Evolutionary conservation across 2,329 filamentous ascomycete species (phyloP).

Genomic region (Aureobasidium zeae): DNA sequence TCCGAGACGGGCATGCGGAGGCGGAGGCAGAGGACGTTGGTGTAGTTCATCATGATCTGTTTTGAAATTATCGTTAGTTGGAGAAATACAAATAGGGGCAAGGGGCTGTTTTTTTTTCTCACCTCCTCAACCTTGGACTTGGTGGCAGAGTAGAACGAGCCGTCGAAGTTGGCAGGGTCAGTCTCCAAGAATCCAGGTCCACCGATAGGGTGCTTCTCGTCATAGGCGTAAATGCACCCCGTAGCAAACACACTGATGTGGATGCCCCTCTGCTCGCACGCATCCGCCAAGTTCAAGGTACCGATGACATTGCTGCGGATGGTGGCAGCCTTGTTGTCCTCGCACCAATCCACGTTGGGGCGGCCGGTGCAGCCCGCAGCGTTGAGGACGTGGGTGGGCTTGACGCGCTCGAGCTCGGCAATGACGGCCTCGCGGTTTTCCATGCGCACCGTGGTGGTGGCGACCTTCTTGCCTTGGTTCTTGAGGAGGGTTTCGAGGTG

Average conservation of each 20-base stretch:
- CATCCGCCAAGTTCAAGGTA: slow-evolving; percentile 53
- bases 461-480: slow-evolving; percentile 51
- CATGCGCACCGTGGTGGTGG: slow-evolving; percentile 55
- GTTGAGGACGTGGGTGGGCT: slow-evolving; percentile 59
- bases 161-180: slow-evolving; percentile 55
- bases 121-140: slow-evolving; percentile 58
- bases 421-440: slow-evolving; percentile 51
- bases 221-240: slow-evolving; percentile 57
- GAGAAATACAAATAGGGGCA: neutral
- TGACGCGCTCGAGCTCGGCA: slow-evolving; percentile 47
- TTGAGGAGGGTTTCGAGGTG: slow-evolving; percentile 52
- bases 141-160: slow-evolving; percentile 59
- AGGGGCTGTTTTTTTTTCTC: no score
- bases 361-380: slow-evolving; percentile 57
- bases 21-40: slow-evolving; percentile 53
- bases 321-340: slow-evolving; percentile 59
- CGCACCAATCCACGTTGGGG: slow-evolving; percentile 63
- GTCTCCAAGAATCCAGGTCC: slow-evolving; percentile 53
- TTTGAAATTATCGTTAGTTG: neutral
- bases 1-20: slow-evolving; percentile 62
- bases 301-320: slow-evolving; percentile 60
- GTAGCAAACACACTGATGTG: slow-evolving; percentile 60
- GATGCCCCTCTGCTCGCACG: slow-evolving; percentile 49
- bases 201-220: slow-evolving; percentile 51
- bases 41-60: slow-evolving; percentile 53